Evolutionary conservation across 257 asterid species (phyloP).

Genomic region (Lycium ferocissimum): DNA sequence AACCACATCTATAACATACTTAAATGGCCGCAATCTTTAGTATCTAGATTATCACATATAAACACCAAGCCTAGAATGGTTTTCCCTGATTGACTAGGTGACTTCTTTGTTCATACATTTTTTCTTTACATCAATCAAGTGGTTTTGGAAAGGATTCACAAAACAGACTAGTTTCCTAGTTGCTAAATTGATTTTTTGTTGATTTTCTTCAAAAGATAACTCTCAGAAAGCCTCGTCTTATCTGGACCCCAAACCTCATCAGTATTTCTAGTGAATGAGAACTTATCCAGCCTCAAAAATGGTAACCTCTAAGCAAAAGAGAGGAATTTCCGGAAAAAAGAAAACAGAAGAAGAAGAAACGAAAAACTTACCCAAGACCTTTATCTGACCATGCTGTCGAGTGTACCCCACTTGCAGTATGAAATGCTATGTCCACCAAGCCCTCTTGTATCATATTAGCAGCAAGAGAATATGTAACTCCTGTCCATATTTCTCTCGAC

Average conservation of each 20-base stretch:
- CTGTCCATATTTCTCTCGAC: conserved; percentile 96
- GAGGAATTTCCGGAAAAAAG: not conserved
- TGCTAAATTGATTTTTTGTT: not conserved
- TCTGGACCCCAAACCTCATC: not conserved
- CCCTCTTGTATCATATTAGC: conserved; percentile 92
- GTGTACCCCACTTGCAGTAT: conserved; percentile 79
- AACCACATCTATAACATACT: conserved; percentile 9
- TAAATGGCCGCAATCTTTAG: conserved; percentile 6
- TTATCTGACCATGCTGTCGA: conserved; percentile 80
- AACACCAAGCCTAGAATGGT: not conserved
- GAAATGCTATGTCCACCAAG: conserved; percentile 81
- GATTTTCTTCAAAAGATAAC: not conserved
- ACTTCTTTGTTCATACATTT: not conserved
- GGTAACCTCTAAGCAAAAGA: not conserved
- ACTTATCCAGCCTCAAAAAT: not conserved
- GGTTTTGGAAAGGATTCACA: not conserved
- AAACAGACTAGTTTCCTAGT: not conserved
- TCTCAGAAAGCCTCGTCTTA: not conserved
- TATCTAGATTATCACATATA: not conserved
- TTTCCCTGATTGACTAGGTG: conserved; percentile 11
- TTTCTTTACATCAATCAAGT: not conserved
- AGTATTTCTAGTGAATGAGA: conserved; percentile 15
- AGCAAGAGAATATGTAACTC: conserved; percentile 88
- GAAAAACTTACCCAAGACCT: conserved; percentile 73
- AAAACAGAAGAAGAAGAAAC: not conserved